Evolutionary conservation across 108 stramenopile species (phyloP).

Genomic region (Cyclotella choctawhatcheeana): DNA sequence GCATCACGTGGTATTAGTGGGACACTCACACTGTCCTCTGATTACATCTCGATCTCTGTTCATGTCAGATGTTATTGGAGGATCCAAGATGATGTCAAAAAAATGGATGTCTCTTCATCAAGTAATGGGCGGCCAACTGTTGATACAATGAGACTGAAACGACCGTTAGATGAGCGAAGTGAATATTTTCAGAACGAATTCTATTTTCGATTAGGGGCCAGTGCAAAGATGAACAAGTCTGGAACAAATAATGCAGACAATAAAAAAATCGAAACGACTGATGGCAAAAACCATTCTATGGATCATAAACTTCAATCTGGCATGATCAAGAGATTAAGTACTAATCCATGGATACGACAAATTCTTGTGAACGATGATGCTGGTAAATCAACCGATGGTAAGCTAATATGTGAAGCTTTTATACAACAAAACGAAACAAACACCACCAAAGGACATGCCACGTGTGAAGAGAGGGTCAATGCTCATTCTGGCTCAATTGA

Average conservation of each 20-base stretch:
- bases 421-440: slow-evolving; percentile 24
- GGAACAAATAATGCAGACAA: slow-evolving; percentile 8
- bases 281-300: slow-evolving; percentile 2
- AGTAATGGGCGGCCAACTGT: too few relatives aligned
- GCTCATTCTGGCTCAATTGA: slow-evolving; percentile 55
- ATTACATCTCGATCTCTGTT: slow-evolving; percentile 34
- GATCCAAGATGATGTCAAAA: background rate
- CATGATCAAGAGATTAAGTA: slow-evolving; percentile 54
- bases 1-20: slow-evolving; percentile 10
- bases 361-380: slow-evolving; percentile 30
- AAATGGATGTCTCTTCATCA: background rate
- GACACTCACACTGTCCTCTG: slow-evolving; percentile 32
- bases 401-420: slow-evolving; percentile 32
- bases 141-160: background rate
- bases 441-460: background rate
- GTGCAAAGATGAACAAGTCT: background rate
- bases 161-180: background rate
- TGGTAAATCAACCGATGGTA: background rate
- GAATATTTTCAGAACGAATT: slow-evolving; percentile 15
- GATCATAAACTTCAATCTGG: slow-evolving; percentile 49
- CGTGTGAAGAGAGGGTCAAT: slow-evolving; percentile 77
- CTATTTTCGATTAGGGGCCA: slow-evolving; percentile 14
- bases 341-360: slow-evolving; percentile 55
- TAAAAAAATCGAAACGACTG: background rate
- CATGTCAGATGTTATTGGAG: slow-evolving; percentile 25